Evolutionary conservation across 331 rosid species (phyloP).

Genomic region (Acacia concinna): DNA sequence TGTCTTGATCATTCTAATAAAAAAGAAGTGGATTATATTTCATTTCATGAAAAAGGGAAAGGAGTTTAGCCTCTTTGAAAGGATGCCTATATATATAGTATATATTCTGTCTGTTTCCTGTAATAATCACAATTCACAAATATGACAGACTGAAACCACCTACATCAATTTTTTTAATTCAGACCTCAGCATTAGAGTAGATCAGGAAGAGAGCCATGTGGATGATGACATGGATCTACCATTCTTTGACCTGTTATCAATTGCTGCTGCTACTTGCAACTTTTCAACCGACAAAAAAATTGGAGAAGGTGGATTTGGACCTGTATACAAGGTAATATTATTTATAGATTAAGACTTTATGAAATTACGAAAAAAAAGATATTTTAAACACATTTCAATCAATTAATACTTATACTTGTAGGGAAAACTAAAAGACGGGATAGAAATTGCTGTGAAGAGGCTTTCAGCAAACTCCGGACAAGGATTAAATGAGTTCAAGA

Average conservation of each 20-base stretch:
- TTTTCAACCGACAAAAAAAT: slow-evolving; percentile 37
- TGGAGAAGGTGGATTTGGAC: slow-evolving; percentile 56
- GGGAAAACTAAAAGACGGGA: slow-evolving; percentile 39
- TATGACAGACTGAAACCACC: slow-evolving; percentile 14
- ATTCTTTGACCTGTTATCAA: slow-evolving; percentile 36
- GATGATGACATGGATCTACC: slow-evolving; percentile 46
- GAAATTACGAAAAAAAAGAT: not conserved
- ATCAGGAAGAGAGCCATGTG: slow-evolving; percentile 28
- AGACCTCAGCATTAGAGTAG: slow-evolving; percentile 19
- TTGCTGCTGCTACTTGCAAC: slow-evolving; percentile 37
- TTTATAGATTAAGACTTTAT: not conserved
- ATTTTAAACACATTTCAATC: not conserved
- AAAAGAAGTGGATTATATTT: not conserved
- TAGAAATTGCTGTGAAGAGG: slow-evolving; percentile 48
- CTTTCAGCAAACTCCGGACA: slow-evolving; percentile 44
- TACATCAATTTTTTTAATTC: not conserved
- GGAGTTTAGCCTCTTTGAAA: not conserved
- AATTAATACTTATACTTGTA: not conserved
- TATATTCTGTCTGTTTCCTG: not conserved
- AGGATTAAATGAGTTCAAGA: slow-evolving; percentile 45
- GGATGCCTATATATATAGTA: not conserved
- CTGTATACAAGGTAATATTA: slow-evolving; percentile 40
- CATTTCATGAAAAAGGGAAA: not conserved
- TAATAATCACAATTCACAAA: slow-evolving; percentile 14
- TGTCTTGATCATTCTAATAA: not conserved